Evolutionary conservation across 352 stramenopile genomes (phyloP), one percentile per base, ranked within the genome.

Genomic region (Blastocystis sp.): DNA sequence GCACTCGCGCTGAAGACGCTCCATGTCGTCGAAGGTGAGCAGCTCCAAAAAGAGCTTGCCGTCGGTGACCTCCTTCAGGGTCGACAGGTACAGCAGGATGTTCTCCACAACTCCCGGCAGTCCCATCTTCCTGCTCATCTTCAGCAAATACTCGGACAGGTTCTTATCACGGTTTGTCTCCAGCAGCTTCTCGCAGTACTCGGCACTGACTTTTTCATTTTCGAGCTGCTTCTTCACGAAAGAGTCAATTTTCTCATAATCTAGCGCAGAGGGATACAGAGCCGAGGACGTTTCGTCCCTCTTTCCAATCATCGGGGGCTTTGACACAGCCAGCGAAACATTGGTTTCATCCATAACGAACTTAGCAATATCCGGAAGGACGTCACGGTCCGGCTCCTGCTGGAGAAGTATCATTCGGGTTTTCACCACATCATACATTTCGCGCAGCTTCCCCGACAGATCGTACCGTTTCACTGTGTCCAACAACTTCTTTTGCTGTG

Each of bases 21-120:
- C 56, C 48, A 81, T 64, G 10, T 56, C 21, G 28, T 64, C 48
- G n/a, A 81, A 81, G 14, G 48, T 81, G 48, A 81, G n/a, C 38
- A 81, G 48, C 5, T 43, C 0, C n/a, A 64, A 23, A 19, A 23
- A 81, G 14, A 81, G 45, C 2, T 3, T 7, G 4, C 28, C 40
- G 45, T n/a, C 66, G 10, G 71, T 14, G 48, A 62, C 14, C 28
- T 45, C 38, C 71, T 81, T 48, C 48, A 81, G 52, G 19, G 48
- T 81, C 3, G 43, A 64, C n/a, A 81, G 40, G 41, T 66, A 66
- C 48, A 65, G 60, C 21, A 81, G 23, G 9, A 81, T 81, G 23
- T 19, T 64, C 9, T 64, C 21, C 41, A 81, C 28, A n/a, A 81
- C 60, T 7, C 48, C 48, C 28, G 45, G 41, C 28, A 81, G 3